Evolutionary conservation across 148 eudicot genomes (phyloP), one percentile per base, ranked within the genome.

Genomic region (Chenopodium formosanum): DNA sequence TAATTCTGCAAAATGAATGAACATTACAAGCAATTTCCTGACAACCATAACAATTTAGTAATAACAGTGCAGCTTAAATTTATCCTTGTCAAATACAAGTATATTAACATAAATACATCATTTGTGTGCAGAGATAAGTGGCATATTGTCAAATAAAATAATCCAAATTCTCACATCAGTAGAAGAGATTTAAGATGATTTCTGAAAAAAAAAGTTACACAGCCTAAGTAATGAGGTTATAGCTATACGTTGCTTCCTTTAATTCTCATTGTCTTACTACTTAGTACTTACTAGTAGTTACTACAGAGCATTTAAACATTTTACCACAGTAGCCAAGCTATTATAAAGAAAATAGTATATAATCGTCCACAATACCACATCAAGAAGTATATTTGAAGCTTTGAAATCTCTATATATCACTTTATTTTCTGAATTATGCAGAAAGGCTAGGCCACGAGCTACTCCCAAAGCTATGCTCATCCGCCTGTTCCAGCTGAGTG

Each of bases 321-420:
- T 34, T 34, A 19, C 22, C n/a, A 70, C 17, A 70, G 73, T 2
- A 56, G 62, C 62, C 75, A 44, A n/a, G 29, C 5, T 70, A 72
- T 5, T 5, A 23, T 1, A 13, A 23, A 7, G 25, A 72, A 13
- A 40, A 23, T 4, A 48, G n/a, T 32, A 72, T 20, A 9, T 29
- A 0, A 67, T 25, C 22, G n/a, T 60, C 34, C 11, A 72, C 73
- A 79, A 48, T 81, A 85, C 87, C 81, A 67, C 91, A 85, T 91
- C 94, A 76, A 91, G 94, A 78, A 91, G 90, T 83, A 91, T 88
- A 78, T 91, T 91, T 47, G 94, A 86, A 67, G 92, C 89, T 73
- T 91, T 91, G 75, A 90, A 88, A 83, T 91, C 92, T 71, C 94
- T 78, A 67, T 91, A 91, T 47, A 91, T 90, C 78, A 91, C 86